Evolutionary conservation across 2,329 filamentous ascomycete genomes (phyloP).

Genomic region (Aspergillus hiratsukae): DNA sequence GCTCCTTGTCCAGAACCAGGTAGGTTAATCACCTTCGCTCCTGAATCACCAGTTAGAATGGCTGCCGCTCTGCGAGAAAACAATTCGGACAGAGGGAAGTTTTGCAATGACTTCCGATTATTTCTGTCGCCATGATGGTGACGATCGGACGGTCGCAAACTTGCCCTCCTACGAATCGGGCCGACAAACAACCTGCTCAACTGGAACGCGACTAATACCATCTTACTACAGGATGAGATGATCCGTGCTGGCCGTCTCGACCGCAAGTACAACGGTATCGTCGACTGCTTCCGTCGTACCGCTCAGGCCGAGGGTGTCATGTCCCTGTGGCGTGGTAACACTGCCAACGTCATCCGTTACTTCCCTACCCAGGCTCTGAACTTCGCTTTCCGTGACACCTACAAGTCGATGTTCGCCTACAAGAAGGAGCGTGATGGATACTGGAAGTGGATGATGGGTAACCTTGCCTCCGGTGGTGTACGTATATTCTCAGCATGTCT

Average conservation of each 20-base stretch:
- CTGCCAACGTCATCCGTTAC: slow-evolving; percentile 99
- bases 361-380: slow-evolving; percentile 99
- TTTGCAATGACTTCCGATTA: not conserved
- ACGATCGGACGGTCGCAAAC: slow-evolving; percentile 4
- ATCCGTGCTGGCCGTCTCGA: slow-evolving; percentile 97
- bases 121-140: not conserved
- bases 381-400: slow-evolving; percentile 99
- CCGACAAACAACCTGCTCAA: not conserved
- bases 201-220: not conserved
- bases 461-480: slow-evolving; percentile 99
- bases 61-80: not conserved
- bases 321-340: slow-evolving; percentile 99
- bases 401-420: slow-evolving; percentile 99
- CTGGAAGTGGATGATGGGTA: slow-evolving; percentile 97
- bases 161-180: slow-evolving; percentile 1
- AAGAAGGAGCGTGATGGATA: slow-evolving; percentile 99
- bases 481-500: slow-evolving; percentile 38
- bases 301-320: slow-evolving; percentile 85
- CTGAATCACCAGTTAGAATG: not conserved
- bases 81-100: not conserved
- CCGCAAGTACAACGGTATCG: slow-evolving; percentile 91
- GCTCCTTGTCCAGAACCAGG: slow-evolving; percentile 99
- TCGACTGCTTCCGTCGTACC: slow-evolving; percentile 93
- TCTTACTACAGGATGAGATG: slow-evolving; percentile 88
- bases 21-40: slow-evolving; percentile 49